phyloP scores from a whole-genome alignment of 1,139 yeast genomes.

The Suhomyces choctaworum region DNA sequence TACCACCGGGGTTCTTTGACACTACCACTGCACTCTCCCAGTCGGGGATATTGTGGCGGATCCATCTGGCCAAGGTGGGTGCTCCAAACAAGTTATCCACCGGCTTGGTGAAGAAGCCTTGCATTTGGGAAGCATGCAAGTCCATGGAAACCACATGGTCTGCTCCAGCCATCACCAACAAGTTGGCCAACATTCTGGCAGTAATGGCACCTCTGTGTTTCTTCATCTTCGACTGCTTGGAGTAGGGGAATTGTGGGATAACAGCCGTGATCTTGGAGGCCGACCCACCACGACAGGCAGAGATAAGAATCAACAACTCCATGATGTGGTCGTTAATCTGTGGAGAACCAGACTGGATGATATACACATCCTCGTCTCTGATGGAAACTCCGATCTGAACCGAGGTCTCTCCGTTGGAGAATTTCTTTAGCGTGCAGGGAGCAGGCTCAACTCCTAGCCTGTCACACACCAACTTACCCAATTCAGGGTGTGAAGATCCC shows the following conservation, averaged over 20 bases:
- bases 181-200: constrained; percentile 97
- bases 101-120: constrained; percentile 96
- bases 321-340: constrained; percentile 91
- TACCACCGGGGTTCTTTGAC: constrained; percentile 98
- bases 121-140: constrained; percentile 98
- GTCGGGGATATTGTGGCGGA: constrained; percentile 82
- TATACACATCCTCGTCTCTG: constrained; percentile 94
- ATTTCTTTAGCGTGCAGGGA: constrained; percentile 85
- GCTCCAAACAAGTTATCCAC: constrained; percentile 96
- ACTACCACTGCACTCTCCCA: constrained; percentile 85
- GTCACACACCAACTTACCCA: constrained; percentile 87
- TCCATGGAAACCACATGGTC: constrained; percentile 99
- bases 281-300: constrained; percentile 96
- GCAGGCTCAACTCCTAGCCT: constrained; percentile 94
- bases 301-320: constrained; percentile 89
- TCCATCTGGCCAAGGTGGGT: constrained; percentile 96
- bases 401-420: constrained; percentile 95
- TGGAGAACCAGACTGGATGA: constrained; percentile 90
- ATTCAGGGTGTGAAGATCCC: constrained; percentile 93
- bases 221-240: constrained; percentile 97
- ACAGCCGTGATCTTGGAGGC: constrained; percentile 97
- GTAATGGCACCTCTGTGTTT: constrained; percentile 98
- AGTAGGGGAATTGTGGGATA: constrained; percentile 95
- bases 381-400: constrained; percentile 94
- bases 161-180: constrained; percentile 97